phyloP scores from a whole-genome alignment of 129 eudicot species.

The Kitagawia praeruptora region DNA sequence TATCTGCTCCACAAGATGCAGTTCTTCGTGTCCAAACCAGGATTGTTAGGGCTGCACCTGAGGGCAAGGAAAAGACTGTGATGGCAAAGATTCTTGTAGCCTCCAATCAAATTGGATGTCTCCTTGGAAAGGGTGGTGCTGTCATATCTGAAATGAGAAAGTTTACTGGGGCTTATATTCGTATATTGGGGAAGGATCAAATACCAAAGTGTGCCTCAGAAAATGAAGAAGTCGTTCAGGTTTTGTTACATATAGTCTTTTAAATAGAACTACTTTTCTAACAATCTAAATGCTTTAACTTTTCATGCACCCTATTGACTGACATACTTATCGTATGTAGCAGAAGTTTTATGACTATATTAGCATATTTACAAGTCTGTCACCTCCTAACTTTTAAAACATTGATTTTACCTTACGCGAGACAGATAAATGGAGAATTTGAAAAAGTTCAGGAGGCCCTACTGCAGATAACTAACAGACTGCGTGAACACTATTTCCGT shows the following conservation, averaged over 20 bases:
- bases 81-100: slow-evolving; percentile 67
- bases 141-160: slow-evolving; percentile 90
- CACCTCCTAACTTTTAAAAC: not conserved
- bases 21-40: slow-evolving; percentile 84
- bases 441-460: slow-evolving; percentile 81
- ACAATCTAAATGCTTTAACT: not conserved
- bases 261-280: not conserved
- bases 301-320: not conserved
- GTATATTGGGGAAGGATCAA: slow-evolving; percentile 81
- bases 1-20: slow-evolving; percentile 83
- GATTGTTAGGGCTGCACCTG: slow-evolving; percentile 70
- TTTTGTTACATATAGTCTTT: slow-evolving; percentile 8
- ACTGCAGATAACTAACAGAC: slow-evolving; percentile 69
- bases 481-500: slow-evolving; percentile 75
- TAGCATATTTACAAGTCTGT: not conserved
- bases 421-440: slow-evolving; percentile 76
- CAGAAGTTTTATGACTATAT: not conserved
- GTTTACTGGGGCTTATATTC: slow-evolving; percentile 79
- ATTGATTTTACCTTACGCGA: not conserved
- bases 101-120: slow-evolving; percentile 91
- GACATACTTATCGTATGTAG: not conserved
- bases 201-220: slow-evolving; percentile 61
- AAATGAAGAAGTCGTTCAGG: slow-evolving; percentile 95
- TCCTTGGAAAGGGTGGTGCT: slow-evolving; percentile 92
- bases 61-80: slow-evolving; percentile 49